Conservation (phyloP, 768 basidiomycete species). For the Pisolithus albus region DNA sequence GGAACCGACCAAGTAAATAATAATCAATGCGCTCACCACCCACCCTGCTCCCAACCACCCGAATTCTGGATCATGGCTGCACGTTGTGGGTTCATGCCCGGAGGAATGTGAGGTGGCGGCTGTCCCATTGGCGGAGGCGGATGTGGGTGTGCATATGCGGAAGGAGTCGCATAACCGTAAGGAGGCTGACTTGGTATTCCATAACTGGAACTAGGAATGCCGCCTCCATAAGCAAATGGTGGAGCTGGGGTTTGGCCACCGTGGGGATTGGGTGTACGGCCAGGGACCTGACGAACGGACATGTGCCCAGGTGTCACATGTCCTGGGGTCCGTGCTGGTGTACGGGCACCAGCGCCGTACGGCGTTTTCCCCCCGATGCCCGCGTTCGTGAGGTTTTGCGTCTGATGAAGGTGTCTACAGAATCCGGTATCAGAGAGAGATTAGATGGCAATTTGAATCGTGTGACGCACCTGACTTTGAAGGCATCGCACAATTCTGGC, state of each 20-base stretch:
- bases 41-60: conserved; percentile 30
- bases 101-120: conserved; percentile 40
- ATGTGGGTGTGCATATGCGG: conserved; percentile 39
- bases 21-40: conserved; percentile 26
- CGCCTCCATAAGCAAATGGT: conserved; percentile 29
- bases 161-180: conserved; percentile 36
- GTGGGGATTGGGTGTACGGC: conserved; percentile 79
- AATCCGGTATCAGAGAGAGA: conserved; percentile 3
- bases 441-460: background rate
- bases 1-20: conserved; percentile 8
- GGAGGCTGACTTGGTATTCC: conserved; percentile 28
- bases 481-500: conserved; percentile 91
- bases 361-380: conserved; percentile 71
- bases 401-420: conserved; percentile 68
- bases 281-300: conserved; percentile 61
- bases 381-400: conserved; percentile 51
- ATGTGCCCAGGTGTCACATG: conserved; percentile 73
- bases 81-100: conserved; percentile 61
- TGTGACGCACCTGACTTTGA: conserved; percentile 73
- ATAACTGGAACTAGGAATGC: conserved; percentile 21
- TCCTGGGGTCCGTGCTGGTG: conserved; percentile 70
- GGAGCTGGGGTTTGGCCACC: conserved; percentile 35
- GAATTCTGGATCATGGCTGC: conserved; percentile 57
- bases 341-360: conserved; percentile 66
- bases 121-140: conserved; percentile 36